Evolutionary conservation across 1,284 basidiomycete genomes (phyloP), one percentile per base, ranked within the genome.

Genomic region (Ceratobasidium sp.): DNA sequence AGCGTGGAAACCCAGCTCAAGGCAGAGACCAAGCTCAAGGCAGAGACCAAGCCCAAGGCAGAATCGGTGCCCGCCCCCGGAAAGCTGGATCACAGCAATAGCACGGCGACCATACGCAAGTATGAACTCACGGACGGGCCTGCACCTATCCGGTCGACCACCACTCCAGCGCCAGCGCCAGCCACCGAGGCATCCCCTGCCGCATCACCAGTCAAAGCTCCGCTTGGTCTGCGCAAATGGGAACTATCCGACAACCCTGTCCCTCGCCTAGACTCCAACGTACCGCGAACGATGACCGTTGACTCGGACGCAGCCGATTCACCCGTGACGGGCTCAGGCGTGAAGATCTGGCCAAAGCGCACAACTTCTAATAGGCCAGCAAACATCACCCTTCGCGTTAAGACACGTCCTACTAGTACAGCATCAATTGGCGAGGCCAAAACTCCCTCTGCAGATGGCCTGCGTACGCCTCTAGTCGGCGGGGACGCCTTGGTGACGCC

Each of bases 241-340:
- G 66, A 70, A 43, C 18, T 70, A 18, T 70, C 66, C 14, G 66
- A 70, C 21, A 70, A 70, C 21, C 66, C 66, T 5, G 66, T 70
- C 26, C 54, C 66, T 23, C 66, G 66, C 18, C 46, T 70, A n/a
- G 54, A 70, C 16, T 43, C 66, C 23, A 57, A 58, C 9, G 35
- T 67, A 26, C 26, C 66, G 0, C 66, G 30, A 47, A 14, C 62
- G 3, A 57, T 70, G 54, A 58, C 66, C 5, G 66, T 44, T 14
- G 66, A 70, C 30, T 70, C 66, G 43, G 66, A 70, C 18, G 66
- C 66, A 3, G 66, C 66, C 23, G 66, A 70, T 54, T 70, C 66
- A n/a, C 66, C 66, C 14, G 38, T 70, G 13, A 61, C 44, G 16
- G 49, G 11, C 38, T n/a, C 43, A 35, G 35, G 47, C 23, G 26